phyloP scores from a whole-genome alignment of 345 rosid genomes.

The Zanthoxylum bungeanum region DNA sequence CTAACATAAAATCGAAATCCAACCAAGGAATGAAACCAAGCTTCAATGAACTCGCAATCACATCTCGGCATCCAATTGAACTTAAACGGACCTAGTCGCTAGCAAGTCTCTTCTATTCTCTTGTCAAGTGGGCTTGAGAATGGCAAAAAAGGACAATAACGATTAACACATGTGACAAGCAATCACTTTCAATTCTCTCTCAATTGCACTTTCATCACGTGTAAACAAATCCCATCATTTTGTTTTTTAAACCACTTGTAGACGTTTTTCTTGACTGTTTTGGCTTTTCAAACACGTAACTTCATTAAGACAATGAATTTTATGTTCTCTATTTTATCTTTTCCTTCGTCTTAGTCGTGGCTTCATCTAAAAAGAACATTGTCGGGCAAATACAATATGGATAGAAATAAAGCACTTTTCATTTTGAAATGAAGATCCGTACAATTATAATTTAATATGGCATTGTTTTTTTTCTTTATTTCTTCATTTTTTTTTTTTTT shows the following conservation, averaged over 20 bases:
- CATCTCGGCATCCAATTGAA: neutral
- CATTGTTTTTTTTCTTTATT: neutral
- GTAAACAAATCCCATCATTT: conserved; percentile 2
- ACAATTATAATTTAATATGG: neutral
- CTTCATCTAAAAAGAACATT: neutral
- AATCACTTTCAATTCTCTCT: neutral
- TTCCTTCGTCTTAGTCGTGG: conserved; percentile 3
- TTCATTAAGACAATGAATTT: neutral
- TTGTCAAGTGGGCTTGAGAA: neutral
- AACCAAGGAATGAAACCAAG: neutral
- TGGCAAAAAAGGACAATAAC: neutral
- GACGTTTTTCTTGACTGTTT: conserved; percentile 33
- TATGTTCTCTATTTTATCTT: neutral
- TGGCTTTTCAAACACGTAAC: conserved; percentile 18
- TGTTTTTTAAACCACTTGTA: neutral
- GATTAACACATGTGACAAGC: neutral
- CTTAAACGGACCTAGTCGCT: neutral
- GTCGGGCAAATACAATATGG: neutral
- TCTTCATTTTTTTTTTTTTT: neutral
- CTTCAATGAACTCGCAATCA: neutral
- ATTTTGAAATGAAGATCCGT: conserved; percentile 2
- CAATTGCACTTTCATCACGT: neutral
- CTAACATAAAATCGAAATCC: no score
- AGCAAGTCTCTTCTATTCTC: no score
- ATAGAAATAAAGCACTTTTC: neutral